Percentiles rank a stretch among this genome's conserved stretches.
Evolutionary conservation across 2,329 filamentous ascomycete species (phyloP).

Genomic region (Pseudogymnoascus sp.): DNA sequence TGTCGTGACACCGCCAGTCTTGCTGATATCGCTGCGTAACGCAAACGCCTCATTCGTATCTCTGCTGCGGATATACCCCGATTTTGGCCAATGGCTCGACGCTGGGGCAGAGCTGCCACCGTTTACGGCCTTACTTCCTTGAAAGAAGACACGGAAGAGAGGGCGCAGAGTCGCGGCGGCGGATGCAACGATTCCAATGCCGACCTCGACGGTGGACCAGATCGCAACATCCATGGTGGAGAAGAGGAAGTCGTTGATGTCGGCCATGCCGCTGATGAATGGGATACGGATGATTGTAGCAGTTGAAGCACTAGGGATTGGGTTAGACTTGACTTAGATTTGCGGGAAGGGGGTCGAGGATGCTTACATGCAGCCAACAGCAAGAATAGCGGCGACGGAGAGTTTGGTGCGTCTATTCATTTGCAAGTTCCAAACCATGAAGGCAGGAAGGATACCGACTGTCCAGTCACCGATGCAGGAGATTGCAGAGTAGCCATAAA

Average conservation of each 20-base stretch:
- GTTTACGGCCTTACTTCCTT: slow-evolving; percentile 1
- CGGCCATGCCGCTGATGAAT: slow-evolving; percentile 33
- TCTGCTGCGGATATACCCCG: not conserved
- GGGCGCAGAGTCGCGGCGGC: slow-evolving; percentile 42
- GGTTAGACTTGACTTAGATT: slow-evolving; percentile 11
- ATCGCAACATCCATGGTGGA: slow-evolving; percentile 37
- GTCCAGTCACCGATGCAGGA: slow-evolving; percentile 41
- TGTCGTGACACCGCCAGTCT: slow-evolving; percentile 2
- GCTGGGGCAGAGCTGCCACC: not conserved
- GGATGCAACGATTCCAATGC: slow-evolving; percentile 42
- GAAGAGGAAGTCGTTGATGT: slow-evolving; percentile 34
- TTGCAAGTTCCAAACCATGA: slow-evolving; percentile 44
- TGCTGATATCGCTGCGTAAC: slow-evolving; percentile 1
- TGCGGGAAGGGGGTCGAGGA: not conserved
- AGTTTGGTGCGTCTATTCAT: slow-evolving; percentile 42
- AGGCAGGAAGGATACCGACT: slow-evolving; percentile 43
- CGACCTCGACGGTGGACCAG: slow-evolving; percentile 42
- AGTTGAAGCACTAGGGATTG: slow-evolving; percentile 30
- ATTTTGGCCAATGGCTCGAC: not conserved
- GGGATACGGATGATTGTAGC: slow-evolving; percentile 38
- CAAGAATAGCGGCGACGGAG: slow-evolving; percentile 40
- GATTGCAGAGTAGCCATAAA: slow-evolving; percentile 40
- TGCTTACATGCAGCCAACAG: slow-evolving; percentile 43
- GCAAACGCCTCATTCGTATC: not conserved
- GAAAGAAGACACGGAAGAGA: slow-evolving; percentile 28